Conservation (phyloP, 352 stramenopile species). For the Globisporangium ultimum region DNA sequence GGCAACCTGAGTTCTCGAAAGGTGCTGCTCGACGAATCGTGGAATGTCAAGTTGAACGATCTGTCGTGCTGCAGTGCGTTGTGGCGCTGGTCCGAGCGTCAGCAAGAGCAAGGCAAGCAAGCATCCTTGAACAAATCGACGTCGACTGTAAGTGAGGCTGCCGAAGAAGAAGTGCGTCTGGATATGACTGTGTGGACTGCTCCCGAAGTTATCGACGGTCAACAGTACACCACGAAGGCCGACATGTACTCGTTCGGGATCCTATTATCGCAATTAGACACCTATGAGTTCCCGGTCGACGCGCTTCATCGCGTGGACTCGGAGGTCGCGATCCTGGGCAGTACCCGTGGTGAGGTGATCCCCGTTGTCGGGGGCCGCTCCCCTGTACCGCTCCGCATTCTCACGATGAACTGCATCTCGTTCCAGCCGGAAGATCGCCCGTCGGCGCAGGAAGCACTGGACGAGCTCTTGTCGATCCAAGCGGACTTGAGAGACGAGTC, state of each 20-base stretch:
- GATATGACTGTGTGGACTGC: slow-evolving; percentile 51
- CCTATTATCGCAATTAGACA: slow-evolving; percentile 30
- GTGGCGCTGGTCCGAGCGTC: slow-evolving; percentile 29
- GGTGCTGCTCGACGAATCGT: slow-evolving; percentile 34
- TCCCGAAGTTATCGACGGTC: slow-evolving; percentile 36
- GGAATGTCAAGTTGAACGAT: slow-evolving; percentile 41
- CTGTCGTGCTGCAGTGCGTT: slow-evolving; percentile 40
- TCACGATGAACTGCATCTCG: slow-evolving; percentile 37
- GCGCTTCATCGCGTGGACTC: slow-evolving; percentile 35
- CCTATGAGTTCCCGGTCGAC: slow-evolving; percentile 35
- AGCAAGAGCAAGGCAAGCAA: slow-evolving; percentile 6
- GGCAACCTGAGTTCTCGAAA: slow-evolving; percentile 43
- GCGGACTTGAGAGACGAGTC: slow-evolving; percentile 20
- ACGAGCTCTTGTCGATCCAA: slow-evolving; percentile 28
- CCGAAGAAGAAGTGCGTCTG: slow-evolving; percentile 29
- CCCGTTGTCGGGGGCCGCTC: slow-evolving; percentile 16
- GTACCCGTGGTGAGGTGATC: slow-evolving; percentile 14
- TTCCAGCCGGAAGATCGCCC: slow-evolving; percentile 43
- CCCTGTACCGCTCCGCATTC: slow-evolving; percentile 27
- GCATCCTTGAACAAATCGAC: slow-evolving; percentile 1
- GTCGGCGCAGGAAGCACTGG: slow-evolving; percentile 27
- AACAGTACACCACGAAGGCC: slow-evolving; percentile 41
- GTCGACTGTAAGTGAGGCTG: slow-evolving; percentile 3
- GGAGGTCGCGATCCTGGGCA: slow-evolving; percentile 37
- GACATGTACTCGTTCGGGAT: slow-evolving; percentile 49